These are phyloP conservation scores for Stellera chamaejasme DNA, from an alignment of 345 rosid species.

Conservation along the genomic window DNA sequence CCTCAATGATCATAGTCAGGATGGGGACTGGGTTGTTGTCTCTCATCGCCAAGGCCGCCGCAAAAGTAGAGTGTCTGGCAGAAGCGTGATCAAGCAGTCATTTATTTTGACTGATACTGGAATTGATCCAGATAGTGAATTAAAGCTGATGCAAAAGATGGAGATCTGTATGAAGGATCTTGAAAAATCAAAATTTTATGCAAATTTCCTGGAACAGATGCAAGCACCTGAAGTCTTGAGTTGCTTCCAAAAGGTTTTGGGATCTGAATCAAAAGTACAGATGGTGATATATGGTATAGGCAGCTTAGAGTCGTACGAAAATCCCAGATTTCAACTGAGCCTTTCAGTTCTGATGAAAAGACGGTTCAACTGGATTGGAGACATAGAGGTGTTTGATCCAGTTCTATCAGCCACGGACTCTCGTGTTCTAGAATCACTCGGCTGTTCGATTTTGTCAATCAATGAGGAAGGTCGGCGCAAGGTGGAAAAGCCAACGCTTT, in stretches of 20 bases:
- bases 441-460: constrained; percentile 56
- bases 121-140: constrained; percentile 34
- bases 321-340: constrained; percentile 70
- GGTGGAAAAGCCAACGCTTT: constrained; percentile 56
- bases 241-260: constrained; percentile 41
- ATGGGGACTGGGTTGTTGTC: constrained; percentile 81
- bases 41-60: constrained; percentile 41
- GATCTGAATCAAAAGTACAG: constrained; percentile 40
- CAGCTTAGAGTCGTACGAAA: constrained; percentile 72
- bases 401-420: constrained; percentile 63
- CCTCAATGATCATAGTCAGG: constrained; percentile 17
- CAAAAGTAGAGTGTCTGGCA: constrained; percentile 23
- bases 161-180: constrained; percentile 35
- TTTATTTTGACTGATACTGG: constrained; percentile 55
- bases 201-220: constrained; percentile 47
- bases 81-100: constrained; percentile 19
- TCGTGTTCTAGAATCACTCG: constrained; percentile 48
- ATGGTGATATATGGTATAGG: constrained; percentile 84
- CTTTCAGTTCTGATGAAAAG: constrained; percentile 68
- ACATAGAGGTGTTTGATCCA: constrained; percentile 78
- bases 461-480: constrained; percentile 74
- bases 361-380: constrained; percentile 62
- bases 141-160: constrained; percentile 48
- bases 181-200: constrained; percentile 51
- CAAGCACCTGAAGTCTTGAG: constrained; percentile 35